These are phyloP conservation scores for Pseudonitzschia multiseries DNA, from an alignment of 108 stramenopile species.

Conservation along the genomic window DNA sequence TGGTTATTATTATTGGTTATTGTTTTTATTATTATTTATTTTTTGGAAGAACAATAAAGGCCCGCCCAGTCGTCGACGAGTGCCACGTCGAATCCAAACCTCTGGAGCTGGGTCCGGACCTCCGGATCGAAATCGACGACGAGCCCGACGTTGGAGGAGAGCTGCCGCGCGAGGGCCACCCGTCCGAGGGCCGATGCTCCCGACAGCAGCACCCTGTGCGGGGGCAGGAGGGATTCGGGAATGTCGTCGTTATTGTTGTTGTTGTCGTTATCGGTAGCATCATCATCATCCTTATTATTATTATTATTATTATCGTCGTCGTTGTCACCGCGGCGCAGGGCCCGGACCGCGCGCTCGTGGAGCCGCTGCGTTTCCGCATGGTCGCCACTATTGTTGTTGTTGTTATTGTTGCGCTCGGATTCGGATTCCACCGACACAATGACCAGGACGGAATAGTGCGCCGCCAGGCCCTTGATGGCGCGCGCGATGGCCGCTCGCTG, in stretches of 20 bases:
- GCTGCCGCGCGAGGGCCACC: slow-evolving; percentile 43
- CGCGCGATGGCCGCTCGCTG: neutral
- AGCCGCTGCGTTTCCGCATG: neutral
- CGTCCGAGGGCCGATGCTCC: slow-evolving; percentile 26
- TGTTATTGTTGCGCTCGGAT: neutral
- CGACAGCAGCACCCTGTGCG: slow-evolving; percentile 39
- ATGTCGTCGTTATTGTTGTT: neutral
- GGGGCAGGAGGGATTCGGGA: slow-evolving; percentile 29
- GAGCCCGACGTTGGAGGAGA: slow-evolving; percentile 27
- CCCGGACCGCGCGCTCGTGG: neutral
- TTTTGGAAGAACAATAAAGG: too few relatives aligned
- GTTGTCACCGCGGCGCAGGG: neutral
- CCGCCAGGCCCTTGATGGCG: slow-evolving; percentile 25
- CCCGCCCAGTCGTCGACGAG: slow-evolving; percentile 21
- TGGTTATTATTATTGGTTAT: too few relatives aligned
- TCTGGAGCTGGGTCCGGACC: slow-evolving; percentile 26
- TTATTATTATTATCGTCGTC: too few relatives aligned
- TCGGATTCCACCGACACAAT: slow-evolving; percentile 22
- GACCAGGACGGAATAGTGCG: slow-evolving; percentile 35
- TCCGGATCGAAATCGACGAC: slow-evolving; percentile 38
- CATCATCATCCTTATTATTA: neutral
- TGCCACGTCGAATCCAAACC: slow-evolving; percentile 43
- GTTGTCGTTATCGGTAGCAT: neutral
- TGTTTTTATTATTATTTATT: too few relatives aligned
- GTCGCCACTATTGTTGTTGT: neutral